Evolutionary conservation across 768 basidiomycete species (phyloP), one percentile per base, ranked within the genome.

Genomic region (Heimioporus sp.): DNA sequence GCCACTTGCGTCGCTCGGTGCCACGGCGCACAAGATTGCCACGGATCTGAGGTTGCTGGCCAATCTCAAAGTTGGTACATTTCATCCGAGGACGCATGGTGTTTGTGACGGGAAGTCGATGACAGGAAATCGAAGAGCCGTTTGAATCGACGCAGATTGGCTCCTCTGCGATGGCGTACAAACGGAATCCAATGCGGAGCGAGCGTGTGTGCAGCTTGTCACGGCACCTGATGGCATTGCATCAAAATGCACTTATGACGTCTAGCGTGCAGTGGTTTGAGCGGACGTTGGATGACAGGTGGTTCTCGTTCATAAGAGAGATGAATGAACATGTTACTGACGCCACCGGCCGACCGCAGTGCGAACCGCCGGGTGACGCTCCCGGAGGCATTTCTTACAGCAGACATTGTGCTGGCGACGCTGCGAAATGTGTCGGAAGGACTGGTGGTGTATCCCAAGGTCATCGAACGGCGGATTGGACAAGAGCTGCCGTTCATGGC

Each of bases 401-500:
- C 95, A 28, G 97, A 99, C 70, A 97, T 98, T 63, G 86, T 98
- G 42, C 80, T 98, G 11, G 92, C 91, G 54, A 98, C 94, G 19
- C 77, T 99, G 20, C 94, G 96, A 66, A 98, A 98, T 69, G 87
- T 99, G 63, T 90, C 90, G 3, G 97, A 98, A 72, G 97, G 96
- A 0, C 80, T 99, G n/a, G 94, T 98, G n/a, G 95, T 99, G 49
- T 98, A 98, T 70, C 97, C 97, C 10, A 87, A 83, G 67, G 96
- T 99, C 54, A 98, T 99, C 57, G 91, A 80, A 10, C 83, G 93
- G 38, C 85, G 92, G 35, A 95, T 99, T 68, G 71, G 85, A 3
- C 92, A 98, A 69, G 97, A 99, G 69, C 80, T 99, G 32, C 97
- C 97, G 1, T 98, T 98, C 80, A 98, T 99, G 97, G 94, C 96